Conservation (phyloP, 1,284 basidiomycete species). For the Austroboletus sp. region DNA sequence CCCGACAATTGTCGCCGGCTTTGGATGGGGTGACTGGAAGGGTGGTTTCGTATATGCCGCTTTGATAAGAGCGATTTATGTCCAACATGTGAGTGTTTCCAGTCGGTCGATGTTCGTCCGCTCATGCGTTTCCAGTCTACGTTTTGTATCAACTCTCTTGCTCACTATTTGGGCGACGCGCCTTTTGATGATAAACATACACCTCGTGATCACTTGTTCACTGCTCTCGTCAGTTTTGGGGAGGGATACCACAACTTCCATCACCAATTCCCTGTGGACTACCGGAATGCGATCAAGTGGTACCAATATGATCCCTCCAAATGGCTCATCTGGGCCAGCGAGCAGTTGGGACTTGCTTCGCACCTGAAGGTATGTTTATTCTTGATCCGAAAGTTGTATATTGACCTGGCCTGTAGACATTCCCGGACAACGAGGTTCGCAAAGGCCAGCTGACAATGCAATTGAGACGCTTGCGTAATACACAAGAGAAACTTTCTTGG, state of each 20-base stretch:
- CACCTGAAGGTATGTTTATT: conserved; percentile 60
- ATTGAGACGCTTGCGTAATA: conserved; percentile 71
- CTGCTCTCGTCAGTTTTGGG: conserved; percentile 82
- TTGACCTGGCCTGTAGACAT: conserved; percentile 39
- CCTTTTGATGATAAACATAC: conserved; percentile 95
- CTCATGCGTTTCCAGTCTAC: conserved; percentile 57
- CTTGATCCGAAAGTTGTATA: neutral
- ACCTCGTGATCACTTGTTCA: conserved; percentile 82
- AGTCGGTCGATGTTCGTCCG: neutral
- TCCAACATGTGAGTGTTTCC: conserved; percentile 69
- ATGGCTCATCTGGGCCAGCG: conserved; percentile 78
- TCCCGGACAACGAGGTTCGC: conserved; percentile 89
- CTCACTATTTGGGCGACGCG: conserved; percentile 88
- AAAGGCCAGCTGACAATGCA: conserved; percentile 93
- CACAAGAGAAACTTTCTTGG: conserved; percentile 70
- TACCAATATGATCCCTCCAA: conserved; percentile 88
- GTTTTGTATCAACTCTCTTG: conserved; percentile 92
- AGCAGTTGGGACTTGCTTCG: conserved; percentile 67
- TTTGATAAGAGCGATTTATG: conserved; percentile 73
- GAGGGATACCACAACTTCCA: conserved; percentile 98
- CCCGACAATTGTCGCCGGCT: conserved; percentile 71
- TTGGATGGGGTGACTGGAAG: conserved; percentile 77
- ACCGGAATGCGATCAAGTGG: conserved; percentile 88
- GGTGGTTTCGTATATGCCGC: conserved; percentile 88
- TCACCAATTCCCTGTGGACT: conserved; percentile 92